Evolutionary conservation across 169 alveolate genomes (phyloP).

Genomic region (Theileria parva): DNA sequence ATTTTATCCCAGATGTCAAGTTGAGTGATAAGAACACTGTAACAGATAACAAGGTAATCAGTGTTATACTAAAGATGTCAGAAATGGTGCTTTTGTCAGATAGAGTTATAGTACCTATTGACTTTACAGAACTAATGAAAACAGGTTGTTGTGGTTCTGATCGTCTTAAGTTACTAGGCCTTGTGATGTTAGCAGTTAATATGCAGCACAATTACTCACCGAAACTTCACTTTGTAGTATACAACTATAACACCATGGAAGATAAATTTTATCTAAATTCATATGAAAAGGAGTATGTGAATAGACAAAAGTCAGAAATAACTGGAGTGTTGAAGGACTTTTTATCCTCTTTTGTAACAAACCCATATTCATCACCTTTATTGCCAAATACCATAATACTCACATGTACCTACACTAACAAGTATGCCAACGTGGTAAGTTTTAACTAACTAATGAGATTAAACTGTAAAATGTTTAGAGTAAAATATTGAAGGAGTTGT

Average conservation of each 20-base stretch:
- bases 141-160: slow-evolving; percentile 12
- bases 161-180: slow-evolving; percentile 11
- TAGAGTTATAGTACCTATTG: slow-evolving; percentile 45
- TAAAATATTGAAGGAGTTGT: neutral
- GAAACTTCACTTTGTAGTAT: slow-evolving; percentile 30
- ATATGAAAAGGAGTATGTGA: slow-evolving; percentile 3
- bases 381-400: neutral
- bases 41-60: slow-evolving; percentile 10
- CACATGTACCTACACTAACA: neutral
- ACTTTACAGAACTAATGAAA: slow-evolving; percentile 7
- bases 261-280: neutral
- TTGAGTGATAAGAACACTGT: slow-evolving; percentile 9
- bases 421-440: neutral
- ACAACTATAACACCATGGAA: slow-evolving; percentile 1
- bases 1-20: neutral
- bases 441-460: neutral
- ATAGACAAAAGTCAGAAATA: slow-evolving; percentile 41
- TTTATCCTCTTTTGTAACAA: neutral
- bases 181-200: neutral
- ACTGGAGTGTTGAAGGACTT: neutral
- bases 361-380: neutral
- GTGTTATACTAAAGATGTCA: slow-evolving; percentile 25
- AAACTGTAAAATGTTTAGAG: neutral
- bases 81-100: slow-evolving; percentile 25
- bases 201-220: neutral